These are phyloP conservation scores for Rubia tinctorum DNA, from an alignment of 305 asterid genomes.

Conservation along the genomic window DNA sequence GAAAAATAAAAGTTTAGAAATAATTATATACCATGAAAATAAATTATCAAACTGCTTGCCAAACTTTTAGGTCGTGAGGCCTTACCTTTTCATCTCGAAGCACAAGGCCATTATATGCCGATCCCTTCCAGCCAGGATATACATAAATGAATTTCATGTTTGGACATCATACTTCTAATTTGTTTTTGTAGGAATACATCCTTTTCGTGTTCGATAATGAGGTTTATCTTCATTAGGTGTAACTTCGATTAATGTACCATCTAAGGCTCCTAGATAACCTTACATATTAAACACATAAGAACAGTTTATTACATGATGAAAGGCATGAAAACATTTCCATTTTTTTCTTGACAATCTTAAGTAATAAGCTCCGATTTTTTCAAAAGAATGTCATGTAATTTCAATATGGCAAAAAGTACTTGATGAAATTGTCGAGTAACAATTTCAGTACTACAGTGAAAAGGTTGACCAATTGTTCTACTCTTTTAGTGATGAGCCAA, in stretches of 20 bases:
- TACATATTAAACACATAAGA: not conserved
- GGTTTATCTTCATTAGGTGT: slow-evolving; percentile 1
- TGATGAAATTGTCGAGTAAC: not conserved
- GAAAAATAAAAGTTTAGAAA: not conserved
- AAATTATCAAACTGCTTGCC: not conserved
- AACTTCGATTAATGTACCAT: not conserved
- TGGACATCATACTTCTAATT: slow-evolving; percentile 17
- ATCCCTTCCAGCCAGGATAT: slow-evolving; percentile 37
- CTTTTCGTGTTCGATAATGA: not conserved
- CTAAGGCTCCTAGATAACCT: slow-evolving; percentile 3
- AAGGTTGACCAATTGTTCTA: not conserved
- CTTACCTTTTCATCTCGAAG: slow-evolving; percentile 19
- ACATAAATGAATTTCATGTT: slow-evolving; percentile 27
- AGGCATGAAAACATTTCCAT: not conserved
- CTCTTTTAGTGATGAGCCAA: not conserved
- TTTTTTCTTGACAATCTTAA: not conserved
- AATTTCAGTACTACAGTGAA: not conserved
- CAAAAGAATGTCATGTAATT: not conserved
- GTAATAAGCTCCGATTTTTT: not conserved
- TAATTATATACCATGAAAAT: too few species aligned
- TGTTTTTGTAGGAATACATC: not conserved
- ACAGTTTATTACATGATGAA: not conserved
- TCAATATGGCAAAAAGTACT: not conserved
- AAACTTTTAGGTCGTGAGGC: slow-evolving; percentile 7
- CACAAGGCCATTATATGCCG: slow-evolving; percentile 18